Percentiles rank a stretch among this genome's conserved stretches.
These are phyloP conservation scores for Barnettozyma sucrosica DNA, from an alignment of 805 yeast species.

Conservation along the genomic window DNA sequence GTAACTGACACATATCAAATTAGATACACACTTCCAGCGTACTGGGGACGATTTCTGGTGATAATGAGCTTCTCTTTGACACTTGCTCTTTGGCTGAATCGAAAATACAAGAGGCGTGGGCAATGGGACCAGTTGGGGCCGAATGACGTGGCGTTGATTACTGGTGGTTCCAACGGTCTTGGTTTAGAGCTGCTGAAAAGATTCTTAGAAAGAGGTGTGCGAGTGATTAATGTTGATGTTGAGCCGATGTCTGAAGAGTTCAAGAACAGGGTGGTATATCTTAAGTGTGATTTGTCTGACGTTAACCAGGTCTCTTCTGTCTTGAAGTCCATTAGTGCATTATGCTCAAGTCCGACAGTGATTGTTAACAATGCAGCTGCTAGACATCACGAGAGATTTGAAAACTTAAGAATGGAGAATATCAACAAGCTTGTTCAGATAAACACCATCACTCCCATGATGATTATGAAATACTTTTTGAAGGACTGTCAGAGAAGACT, in stretches of 20 bases:
- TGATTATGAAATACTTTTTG: constrained; percentile 58
- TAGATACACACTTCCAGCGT: constrained; percentile 8
- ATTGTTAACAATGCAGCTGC: constrained; percentile 84
- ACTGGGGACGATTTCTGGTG: constrained; percentile 1
- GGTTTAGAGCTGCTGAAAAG: constrained; percentile 27
- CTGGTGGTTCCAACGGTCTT: constrained; percentile 37
- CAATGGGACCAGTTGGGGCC: constrained; percentile 14
- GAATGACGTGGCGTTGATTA: constrained; percentile 24
- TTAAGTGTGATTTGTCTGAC: constrained; percentile 63
- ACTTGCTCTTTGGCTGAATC: neutral
- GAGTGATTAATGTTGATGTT: constrained; percentile 25
- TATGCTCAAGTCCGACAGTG: constrained; percentile 52
- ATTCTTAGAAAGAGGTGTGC: constrained; percentile 15
- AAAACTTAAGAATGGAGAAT: constrained; percentile 45
- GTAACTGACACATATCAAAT: constrained; percentile 1
- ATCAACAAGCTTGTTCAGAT: constrained; percentile 54
- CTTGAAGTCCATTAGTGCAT: constrained; percentile 35
- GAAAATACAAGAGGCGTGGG: constrained; percentile 18
- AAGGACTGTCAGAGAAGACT: constrained; percentile 51
- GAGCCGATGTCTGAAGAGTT: constrained; percentile 17
- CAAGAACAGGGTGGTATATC: constrained; percentile 34
- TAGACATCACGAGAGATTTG: constrained; percentile 43
- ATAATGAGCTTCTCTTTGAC: neutral
- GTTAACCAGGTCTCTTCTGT: constrained; percentile 34
- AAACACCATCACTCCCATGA: constrained; percentile 61